Conservation (phyloP, 768 basidiomycete genomes). For the Amanita jacksonii region DNA sequence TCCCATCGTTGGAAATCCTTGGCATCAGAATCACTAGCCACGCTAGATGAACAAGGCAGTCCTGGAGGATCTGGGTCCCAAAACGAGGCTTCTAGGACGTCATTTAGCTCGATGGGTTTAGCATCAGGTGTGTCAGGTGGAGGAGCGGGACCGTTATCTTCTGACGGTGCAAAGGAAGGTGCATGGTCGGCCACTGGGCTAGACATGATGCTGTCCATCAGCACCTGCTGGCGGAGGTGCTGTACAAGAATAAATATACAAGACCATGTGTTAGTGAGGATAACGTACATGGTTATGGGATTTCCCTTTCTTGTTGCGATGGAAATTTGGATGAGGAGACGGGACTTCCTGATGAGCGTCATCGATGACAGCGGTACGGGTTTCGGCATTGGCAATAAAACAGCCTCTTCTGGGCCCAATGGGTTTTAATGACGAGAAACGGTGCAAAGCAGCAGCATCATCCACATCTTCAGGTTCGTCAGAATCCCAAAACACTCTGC, state of each 20-base stretch:
- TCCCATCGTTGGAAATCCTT: conserved; percentile 64
- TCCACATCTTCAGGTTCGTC: conserved; percentile 31
- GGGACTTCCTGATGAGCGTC: conserved; percentile 34
- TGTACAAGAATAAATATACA: conserved; percentile 14
- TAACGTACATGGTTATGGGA: conserved; percentile 12
- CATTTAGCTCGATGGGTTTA: conserved; percentile 57
- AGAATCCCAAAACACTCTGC: conserved; percentile 44
- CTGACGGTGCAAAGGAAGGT: conserved; percentile 3
- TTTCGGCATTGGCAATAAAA: conserved; percentile 28
- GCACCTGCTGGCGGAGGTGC: conserved; percentile 7
- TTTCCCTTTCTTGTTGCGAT: conserved; percentile 15
- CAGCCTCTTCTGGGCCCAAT: conserved; percentile 29
- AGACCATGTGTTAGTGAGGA: too few species aligned
- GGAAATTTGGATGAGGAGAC: conserved; percentile 41
- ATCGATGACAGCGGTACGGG: conserved; percentile 36
- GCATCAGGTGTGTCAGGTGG: conserved; percentile 29
- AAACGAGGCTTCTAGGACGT: conserved; percentile 69
- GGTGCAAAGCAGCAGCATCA: conserved; percentile 14
- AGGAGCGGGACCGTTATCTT: background rate
- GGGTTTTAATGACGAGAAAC: conserved; percentile 18
- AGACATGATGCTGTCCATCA: conserved; percentile 5
- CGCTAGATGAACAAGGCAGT: conserved; percentile 17
- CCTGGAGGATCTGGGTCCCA: conserved; percentile 47
- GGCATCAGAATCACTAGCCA: conserved; percentile 26
- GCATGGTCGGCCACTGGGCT: conserved; percentile 4